Evolutionary conservation across 2,329 filamentous ascomycete genomes (phyloP), one percentile per base, ranked within the genome.

Genomic region (Ceratocystis harringtonii): DNA sequence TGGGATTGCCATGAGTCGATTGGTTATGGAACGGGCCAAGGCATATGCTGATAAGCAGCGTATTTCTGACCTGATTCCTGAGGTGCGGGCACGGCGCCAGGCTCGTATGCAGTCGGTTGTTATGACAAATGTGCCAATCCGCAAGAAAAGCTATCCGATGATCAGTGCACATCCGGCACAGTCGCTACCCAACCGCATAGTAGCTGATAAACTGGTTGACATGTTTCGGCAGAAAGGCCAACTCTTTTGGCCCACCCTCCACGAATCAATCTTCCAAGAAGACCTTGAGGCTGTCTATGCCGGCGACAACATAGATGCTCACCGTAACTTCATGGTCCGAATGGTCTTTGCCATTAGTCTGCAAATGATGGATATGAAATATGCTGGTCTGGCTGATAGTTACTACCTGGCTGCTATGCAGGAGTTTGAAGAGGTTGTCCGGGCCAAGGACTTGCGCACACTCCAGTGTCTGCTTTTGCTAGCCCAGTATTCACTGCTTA

Each of bases 11-110:
- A 95, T 97, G 78, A 95, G 92, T 12, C 85, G 92, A 36, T 81
- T 97, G 70, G 86, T 99, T 10, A 96, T 99, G 88, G 92, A 96
- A 74, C 85, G 96, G 75, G 92, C 92, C 64, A 97, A 96, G 76
- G 87, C 91, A 69, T 95, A 92, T 72, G 95, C 91, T 30, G 88
- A 94, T 71, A 88, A 90, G 4, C 89, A 91, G 74, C 90, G 87
- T 69, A 96, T 97, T 73, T 91, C 90, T 66, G 91, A 96, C 70
- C 85, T 97, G 62, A 89, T 96, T 41, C 90, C 92, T 2, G 88
- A 92, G 65, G 78, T 82, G 73, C 84, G 76, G 74, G 84, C 74
- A 72, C 85, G 76, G 76, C 84, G 78, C 64, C 74, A 78, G 60
- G 77, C 78, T 57, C 77, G 77, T 32, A 77, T 82, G 82, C 88